A percentile compares a stretch with the other conserved stretches of the same genome.
Conservation (phyloP, 306 rosid species). For the Aeschynomene evenia region DNA sequence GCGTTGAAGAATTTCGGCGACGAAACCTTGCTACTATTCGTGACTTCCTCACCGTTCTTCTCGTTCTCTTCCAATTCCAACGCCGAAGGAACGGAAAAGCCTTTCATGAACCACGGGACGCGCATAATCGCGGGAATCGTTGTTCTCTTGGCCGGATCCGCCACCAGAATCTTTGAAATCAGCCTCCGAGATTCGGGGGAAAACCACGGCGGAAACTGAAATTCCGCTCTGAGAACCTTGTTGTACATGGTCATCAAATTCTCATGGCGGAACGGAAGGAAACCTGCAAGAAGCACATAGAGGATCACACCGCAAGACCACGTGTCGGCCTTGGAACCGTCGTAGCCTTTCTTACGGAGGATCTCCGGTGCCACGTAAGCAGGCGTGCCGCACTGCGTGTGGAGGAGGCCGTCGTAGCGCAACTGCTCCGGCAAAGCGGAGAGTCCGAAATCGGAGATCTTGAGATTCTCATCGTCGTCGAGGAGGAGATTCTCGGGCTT, state of each 20-base stretch:
- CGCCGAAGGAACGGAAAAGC: slow-evolving; percentile 28
- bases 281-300: slow-evolving; percentile 68
- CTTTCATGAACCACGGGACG: slow-evolving; percentile 58
- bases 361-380: slow-evolving; percentile 85
- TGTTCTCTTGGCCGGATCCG: slow-evolving; percentile 55
- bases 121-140: slow-evolving; percentile 63
- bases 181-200: slow-evolving; percentile 56
- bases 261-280: slow-evolving; percentile 72
- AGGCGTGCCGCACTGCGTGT: slow-evolving; percentile 91
- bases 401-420: slow-evolving; percentile 66
- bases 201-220: slow-evolving; percentile 69
- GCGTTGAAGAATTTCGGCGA: slow-evolving; percentile 78
- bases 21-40: slow-evolving; percentile 11
- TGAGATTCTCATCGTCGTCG: slow-evolving; percentile 64
- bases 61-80: slow-evolving; percentile 6
- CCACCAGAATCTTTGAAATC: slow-evolving; percentile 53
- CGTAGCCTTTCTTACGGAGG: slow-evolving; percentile 61
- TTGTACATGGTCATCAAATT: slow-evolving; percentile 62
- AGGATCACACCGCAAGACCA: slow-evolving; percentile 86
- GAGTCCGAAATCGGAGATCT: slow-evolving; percentile 75
- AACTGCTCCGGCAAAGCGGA: slow-evolving; percentile 73
- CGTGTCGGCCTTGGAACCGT: slow-evolving; percentile 63
- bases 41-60: neutral
- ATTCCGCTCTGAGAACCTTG: slow-evolving; percentile 63
- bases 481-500: slow-evolving; percentile 78